Conservation (phyloP, 176 grass and related monocot species). For the Triticum urartu region DNA sequence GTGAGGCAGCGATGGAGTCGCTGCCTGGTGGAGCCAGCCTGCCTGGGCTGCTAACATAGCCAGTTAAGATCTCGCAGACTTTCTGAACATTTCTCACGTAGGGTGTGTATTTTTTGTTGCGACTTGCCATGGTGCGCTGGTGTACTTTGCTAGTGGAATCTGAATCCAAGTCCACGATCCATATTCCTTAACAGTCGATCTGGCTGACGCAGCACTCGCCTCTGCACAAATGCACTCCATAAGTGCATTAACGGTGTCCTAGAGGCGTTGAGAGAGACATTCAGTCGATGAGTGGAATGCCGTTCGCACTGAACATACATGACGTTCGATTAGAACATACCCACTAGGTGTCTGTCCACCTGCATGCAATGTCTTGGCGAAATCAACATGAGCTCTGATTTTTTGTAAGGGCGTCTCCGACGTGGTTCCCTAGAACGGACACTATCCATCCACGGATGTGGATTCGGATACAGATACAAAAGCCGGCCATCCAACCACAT, state of each 20-base stretch:
- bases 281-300: background rate
- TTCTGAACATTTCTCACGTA: background rate
- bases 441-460: no score
- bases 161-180: slow-evolving; percentile 43
- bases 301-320: background rate
- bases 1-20: no score
- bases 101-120: slow-evolving; percentile 14
- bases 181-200: background rate
- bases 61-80: slow-evolving; percentile 17
- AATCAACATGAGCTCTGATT: background rate
- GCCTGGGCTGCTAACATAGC: background rate
- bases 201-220: slow-evolving; percentile 29
- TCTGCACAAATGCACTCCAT: slow-evolving; percentile 15
- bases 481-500: no score
- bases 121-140: slow-evolving; percentile 9
- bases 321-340: background rate
- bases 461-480: no score
- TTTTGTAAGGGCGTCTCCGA: no score
- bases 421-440: no score
- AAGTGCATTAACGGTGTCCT: background rate
- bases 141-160: slow-evolving; percentile 37
- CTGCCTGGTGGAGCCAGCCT: no score
- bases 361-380: background rate
- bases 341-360: background rate
- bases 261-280: slow-evolving; percentile 21